A percentile compares a stretch with the other conserved stretches of the same genome.
Evolutionary conservation across 116 monocot species (phyloP).

Genomic region (Phalaenopsis hybrid): DNA sequence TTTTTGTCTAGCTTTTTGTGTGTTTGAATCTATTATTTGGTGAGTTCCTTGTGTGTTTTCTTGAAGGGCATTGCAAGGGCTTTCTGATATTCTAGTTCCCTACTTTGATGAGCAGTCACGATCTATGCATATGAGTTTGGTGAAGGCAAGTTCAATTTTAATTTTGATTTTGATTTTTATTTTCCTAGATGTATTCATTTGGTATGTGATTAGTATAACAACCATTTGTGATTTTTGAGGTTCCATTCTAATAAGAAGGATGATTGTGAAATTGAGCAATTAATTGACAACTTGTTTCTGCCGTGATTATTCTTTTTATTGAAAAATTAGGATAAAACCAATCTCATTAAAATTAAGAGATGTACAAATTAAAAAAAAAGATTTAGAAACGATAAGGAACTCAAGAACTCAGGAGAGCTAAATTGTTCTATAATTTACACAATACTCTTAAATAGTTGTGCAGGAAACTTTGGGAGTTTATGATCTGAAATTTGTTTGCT

Average conservation of each 20-base stretch:
- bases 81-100: constrained; percentile 30
- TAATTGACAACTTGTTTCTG: background rate
- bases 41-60: background rate
- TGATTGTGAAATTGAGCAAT: background rate
- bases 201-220: background rate
- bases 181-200: background rate
- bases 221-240: background rate
- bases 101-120: background rate
- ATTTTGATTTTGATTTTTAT: background rate
- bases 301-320: background rate
- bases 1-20: background rate
- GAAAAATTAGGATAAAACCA: background rate
- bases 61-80: constrained; percentile 55
- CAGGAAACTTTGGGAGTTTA: background rate
- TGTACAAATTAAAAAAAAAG: background rate
- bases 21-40: background rate
- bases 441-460: background rate
- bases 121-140: constrained; percentile 11
- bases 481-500: background rate
- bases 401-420: too few relatives aligned
- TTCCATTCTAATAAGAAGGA: background rate
- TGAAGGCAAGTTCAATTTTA: constrained; percentile 28
- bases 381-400: too few relatives aligned
- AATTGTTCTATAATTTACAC: background rate
- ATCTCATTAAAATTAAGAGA: background rate